Percentiles rank a stretch among this genome's conserved stretches.
phyloP scores from a whole-genome alignment of 116 monocot species.

The Papilionanthe hybrid region DNA sequence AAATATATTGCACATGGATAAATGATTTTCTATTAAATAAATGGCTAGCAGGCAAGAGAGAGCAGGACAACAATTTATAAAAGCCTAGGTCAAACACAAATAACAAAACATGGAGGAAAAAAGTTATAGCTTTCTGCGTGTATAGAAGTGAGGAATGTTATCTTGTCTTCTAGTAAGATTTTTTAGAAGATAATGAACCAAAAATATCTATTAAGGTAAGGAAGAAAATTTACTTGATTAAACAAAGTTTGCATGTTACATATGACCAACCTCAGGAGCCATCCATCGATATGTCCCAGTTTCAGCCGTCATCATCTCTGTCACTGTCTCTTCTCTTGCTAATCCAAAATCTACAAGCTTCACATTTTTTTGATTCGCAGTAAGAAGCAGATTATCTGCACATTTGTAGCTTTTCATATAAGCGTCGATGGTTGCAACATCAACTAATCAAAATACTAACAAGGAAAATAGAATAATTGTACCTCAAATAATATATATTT shows the following conservation, averaged over 20 bases:
- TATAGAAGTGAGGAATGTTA: too few species aligned
- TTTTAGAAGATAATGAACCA: too few species aligned
- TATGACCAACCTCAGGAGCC: constrained; percentile 82
- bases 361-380: constrained; percentile 74
- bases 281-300: constrained; percentile 99
- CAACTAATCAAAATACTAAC: neutral
- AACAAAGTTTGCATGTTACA: neutral
- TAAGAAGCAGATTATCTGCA: constrained; percentile 91
- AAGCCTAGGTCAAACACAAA: too few species aligned
- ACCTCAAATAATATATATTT: neutral
- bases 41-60: too few species aligned
- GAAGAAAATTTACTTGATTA: neutral
- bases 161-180: too few species aligned
- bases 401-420: constrained; percentile 13
- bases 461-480: neutral
- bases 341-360: constrained; percentile 97
- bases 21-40: too few species aligned
- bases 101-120: too few species aligned
- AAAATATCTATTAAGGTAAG: neutral
- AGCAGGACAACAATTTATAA: too few species aligned
- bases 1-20: too few species aligned
- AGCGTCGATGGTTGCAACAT: neutral
- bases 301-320: constrained; percentile 99
- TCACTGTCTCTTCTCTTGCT: constrained; percentile 90
- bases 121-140: too few species aligned